phyloP scores from a whole-genome alignment of 2,329 filamentous ascomycete genomes.

The Colletotrichum sp. region DNA sequence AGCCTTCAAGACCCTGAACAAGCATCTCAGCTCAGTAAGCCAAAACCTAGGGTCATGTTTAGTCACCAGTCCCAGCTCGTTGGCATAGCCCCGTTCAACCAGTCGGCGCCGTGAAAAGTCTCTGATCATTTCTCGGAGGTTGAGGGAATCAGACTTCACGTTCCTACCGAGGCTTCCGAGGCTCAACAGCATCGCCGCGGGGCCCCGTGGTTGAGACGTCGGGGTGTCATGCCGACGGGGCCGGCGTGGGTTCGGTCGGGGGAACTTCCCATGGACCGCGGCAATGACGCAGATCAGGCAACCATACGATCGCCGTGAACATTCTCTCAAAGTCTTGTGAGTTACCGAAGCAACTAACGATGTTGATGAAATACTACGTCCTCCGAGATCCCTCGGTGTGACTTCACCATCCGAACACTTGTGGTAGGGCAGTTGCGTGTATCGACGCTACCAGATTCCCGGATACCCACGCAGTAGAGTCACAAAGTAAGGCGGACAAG shows the following conservation, averaged over 20 bases:
- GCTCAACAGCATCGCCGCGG: neutral
- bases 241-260: neutral
- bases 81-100: neutral
- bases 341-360: neutral
- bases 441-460: neutral
- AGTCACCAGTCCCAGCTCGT: neutral
- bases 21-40: neutral
- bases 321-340: neutral
- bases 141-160: neutral
- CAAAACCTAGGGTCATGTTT: neutral
- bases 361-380: neutral
- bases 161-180: neutral
- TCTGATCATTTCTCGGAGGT: neutral
- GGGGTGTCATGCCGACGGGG: neutral
- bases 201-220: neutral
- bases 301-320: neutral
- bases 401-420: neutral
- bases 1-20: neutral
- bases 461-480: neutral
- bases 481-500: neutral
- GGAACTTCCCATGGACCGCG: neutral
- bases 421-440: neutral
- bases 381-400: neutral
- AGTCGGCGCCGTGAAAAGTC: neutral
- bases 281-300: neutral